Base-by-base conservation (phyloP, 805 yeast genomes). In the Candida jianshihensis region DNA sequence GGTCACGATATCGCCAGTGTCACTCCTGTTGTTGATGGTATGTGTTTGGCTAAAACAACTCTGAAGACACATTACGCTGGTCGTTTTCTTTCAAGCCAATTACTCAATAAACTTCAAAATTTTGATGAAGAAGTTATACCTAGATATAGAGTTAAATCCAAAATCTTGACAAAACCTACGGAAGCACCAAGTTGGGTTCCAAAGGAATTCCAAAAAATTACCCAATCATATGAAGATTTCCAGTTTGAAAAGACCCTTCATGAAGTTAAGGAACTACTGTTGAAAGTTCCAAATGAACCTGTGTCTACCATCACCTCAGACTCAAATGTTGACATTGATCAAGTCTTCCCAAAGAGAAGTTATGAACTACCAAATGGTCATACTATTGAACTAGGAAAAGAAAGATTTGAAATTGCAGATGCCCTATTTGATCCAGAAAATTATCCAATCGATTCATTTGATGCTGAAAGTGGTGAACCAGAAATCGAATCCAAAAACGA, bases 291-390 rank as follows among this genome's bases (percentile, higher is more conserved):
- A 20, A 45, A 47, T 16, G 77, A 76, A 3, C 69, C 73, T 18
- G 16, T 46, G 28, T 54, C 60, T 36, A 53, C 57, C 1, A 11
- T 12, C 2, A 22, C 17, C 6, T 31, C 28, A 10, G 14, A 15
- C 2, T 34, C 50, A 6, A 26, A 39, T 4, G 44, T 42, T 26
- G 50, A 56, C 4, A 49, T 54, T 21, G 43, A 56, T 9, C 60
- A 49, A 19, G 28, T 48, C 2, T 53, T 44, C 43, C 47, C 64
- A 9, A 48, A 51, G 24, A 56, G 88, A 44, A 58, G 69, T 20
- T 81, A 80, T 52, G 95, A 87, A 59, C 63, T 85, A 13, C 90
- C 94, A 14, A 75, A 81, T 49, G 94, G 94, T 1, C 78, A 81
- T 46, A 68, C 73, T 20, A 54, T 82, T 14, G 75, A 76, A 30